Evolutionary conservation across 805 yeast genomes (phyloP), one percentile per base, ranked within the genome.

Genomic region (Metschnikowia rubicola): DNA sequence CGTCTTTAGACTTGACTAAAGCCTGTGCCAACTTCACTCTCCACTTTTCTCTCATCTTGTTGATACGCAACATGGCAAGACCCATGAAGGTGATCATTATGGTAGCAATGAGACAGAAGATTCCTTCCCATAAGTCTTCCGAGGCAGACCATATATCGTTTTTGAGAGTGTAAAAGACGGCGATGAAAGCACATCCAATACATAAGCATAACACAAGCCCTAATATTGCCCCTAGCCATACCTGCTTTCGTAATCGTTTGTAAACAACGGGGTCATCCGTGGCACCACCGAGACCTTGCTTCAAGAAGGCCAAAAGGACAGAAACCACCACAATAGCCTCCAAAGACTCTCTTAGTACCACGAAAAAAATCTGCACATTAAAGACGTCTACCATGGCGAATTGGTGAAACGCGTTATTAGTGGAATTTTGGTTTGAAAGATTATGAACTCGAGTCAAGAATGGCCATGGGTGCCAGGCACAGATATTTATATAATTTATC

Each of bases 1-100:
- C 65, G 30, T 30, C 29, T 8, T 40, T 43, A 10, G 39, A 32
- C 55, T 81, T 83, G 44, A 89, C 70, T 50, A 91, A 71, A 11
- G 97, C 92, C 62, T 73, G 78, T 30, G 97, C 97, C 64, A 92
- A 87, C 73, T 92, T 92, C 56, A 90, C 77, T 75, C 97, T 83
- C 98, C 99, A 92, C 73, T 92, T 92, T 57, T 82, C 92, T 72
- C 90, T 90, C 96, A 91, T 88, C 75, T 91, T 90, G 75, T 91
- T 91, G 67, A 92, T 78, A 71, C 98, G 82, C 63, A 92, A 78
- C 96, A 92, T 88, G 47, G 97, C 96, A 62, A 92, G 79, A 67
- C 99, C 98, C 97, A 92, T 91, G 59, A 86, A 59, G 10, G 96
- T 80, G 63, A 92, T 92, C 80, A 92, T 80, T 39, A 88, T 72